Conservation (phyloP, 2,329 filamentous ascomycete species). For the Cladosporium halotolerans region DNA sequence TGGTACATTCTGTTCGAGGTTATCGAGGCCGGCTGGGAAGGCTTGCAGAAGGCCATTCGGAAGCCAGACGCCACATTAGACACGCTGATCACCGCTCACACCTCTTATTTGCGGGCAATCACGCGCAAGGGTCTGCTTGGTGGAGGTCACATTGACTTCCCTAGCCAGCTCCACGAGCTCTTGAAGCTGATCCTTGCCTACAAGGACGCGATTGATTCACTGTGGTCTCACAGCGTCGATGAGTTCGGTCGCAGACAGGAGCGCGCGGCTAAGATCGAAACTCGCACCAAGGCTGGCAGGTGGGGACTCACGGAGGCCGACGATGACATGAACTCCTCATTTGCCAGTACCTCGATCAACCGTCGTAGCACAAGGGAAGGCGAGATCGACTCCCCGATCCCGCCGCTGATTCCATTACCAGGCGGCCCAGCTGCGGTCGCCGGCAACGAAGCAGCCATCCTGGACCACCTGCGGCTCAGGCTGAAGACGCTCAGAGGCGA, state of each 20-base stretch:
- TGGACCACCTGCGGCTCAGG: slow-evolving; percentile 69
- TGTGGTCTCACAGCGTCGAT: slow-evolving; percentile 91
- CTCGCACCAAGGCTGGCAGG: slow-evolving; percentile 56
- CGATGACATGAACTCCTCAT: slow-evolving; percentile 30
- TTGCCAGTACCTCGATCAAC: slow-evolving; percentile 12
- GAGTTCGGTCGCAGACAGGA: slow-evolving; percentile 93
- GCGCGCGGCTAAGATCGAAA: slow-evolving; percentile 65
- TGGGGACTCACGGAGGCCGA: slow-evolving; percentile 58
- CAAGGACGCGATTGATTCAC: slow-evolving; percentile 83
- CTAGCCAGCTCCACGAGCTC: slow-evolving; percentile 84
- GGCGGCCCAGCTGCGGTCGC: slow-evolving; percentile 24
- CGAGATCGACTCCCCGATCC: slow-evolving; percentile 37
- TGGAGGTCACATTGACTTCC: slow-evolving; percentile 62
- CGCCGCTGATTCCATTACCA: slow-evolving; percentile 28
- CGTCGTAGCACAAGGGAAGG: slow-evolving; percentile 23
- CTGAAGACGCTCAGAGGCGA: slow-evolving; percentile 65
- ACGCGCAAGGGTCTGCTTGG: slow-evolving; percentile 93
- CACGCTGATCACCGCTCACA: slow-evolving; percentile 88
- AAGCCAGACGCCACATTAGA: slow-evolving; percentile 80
- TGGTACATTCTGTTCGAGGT: slow-evolving; percentile 99
- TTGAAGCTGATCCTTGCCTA: slow-evolving; percentile 91
- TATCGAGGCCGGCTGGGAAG: slow-evolving; percentile 92
- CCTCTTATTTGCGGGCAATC: slow-evolving; percentile 83
- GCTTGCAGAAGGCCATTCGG: slow-evolving; percentile 73
- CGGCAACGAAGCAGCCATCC: slow-evolving; percentile 53